Evolutionary conservation across 371 early-diverging fungal species (phyloP).

Genomic region (Rhizoclosmatium hyalinum): DNA sequence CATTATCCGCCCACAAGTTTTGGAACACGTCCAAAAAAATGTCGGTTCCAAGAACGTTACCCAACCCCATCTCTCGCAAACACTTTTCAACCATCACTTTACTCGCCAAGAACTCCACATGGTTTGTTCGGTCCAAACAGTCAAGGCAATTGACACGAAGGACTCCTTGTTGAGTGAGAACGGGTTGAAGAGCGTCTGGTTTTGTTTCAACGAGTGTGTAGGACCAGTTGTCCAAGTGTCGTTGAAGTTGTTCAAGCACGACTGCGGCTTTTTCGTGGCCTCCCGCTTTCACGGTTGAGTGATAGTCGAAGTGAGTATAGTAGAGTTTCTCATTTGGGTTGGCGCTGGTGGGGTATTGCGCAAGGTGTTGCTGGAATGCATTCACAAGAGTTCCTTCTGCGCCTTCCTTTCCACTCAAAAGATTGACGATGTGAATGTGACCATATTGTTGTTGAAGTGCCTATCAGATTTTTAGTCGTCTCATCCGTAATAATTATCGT

Average conservation of each 20-base stretch:
- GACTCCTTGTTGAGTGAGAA: slow-evolving; percentile 78
- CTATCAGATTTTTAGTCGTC: no score
- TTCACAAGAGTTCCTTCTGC: slow-evolving; percentile 75
- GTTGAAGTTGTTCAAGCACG: slow-evolving; percentile 13
- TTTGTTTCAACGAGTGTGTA: slow-evolving; percentile 27
- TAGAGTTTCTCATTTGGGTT: slow-evolving; percentile 32
- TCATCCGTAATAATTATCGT: no score
- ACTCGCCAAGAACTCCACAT: slow-evolving; percentile 58
- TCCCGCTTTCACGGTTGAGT: slow-evolving; percentile 78
- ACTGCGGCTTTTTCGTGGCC: slow-evolving; percentile 68
- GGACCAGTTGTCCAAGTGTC: slow-evolving; percentile 11
- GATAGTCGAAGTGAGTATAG: slow-evolving; percentile 84
- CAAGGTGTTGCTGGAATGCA: slow-evolving; percentile 26
- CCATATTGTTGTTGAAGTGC: slow-evolving; percentile 73
- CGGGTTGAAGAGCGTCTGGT: slow-evolving; percentile 13
- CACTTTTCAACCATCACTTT: neutral
- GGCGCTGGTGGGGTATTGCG: neutral
- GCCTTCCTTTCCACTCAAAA: slow-evolving; percentile 75
- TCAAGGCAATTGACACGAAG: slow-evolving; percentile 98
- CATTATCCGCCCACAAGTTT: slow-evolving; percentile 84
- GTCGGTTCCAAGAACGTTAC: neutral
- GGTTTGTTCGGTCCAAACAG: slow-evolving; percentile 90
- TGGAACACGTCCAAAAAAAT: slow-evolving; percentile 41
- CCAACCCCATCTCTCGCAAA: slow-evolving; percentile 27
- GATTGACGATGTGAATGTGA: slow-evolving; percentile 79